Percentiles rank a stretch among this genome's conserved stretches.
These are phyloP conservation scores for Cladophialophora exuberans DNA, from an alignment of 2,329 filamentous ascomycete genomes.

Conservation along the genomic window DNA sequence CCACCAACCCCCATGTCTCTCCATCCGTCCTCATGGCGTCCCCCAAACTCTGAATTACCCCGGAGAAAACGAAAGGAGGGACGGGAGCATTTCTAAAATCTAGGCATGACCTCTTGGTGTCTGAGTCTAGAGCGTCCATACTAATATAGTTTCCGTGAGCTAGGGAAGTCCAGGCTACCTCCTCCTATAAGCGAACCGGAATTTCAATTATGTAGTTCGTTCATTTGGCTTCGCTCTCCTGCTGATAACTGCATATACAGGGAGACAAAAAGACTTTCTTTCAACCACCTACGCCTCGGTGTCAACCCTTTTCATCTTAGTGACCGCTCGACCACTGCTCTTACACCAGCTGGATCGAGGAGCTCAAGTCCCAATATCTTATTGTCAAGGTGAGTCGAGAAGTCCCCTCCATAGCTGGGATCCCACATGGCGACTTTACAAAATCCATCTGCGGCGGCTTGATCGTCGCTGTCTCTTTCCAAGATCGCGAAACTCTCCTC, in stretches of 20 bases:
- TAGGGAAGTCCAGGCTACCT: not conserved
- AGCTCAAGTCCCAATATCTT: slow-evolving; percentile 43
- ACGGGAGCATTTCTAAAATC: not conserved
- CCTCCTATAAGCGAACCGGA: not conserved
- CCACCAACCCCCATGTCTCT: too few species aligned
- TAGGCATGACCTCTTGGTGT: not conserved
- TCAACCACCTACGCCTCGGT: too few species aligned
- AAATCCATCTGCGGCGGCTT: too few species aligned
- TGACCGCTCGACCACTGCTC: not conserved
- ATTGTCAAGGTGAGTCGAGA: slow-evolving; percentile 40
- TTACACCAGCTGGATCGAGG: slow-evolving; percentile 34
- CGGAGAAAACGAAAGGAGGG: too few species aligned
- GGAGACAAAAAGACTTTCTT: too few species aligned
- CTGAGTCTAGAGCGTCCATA: not conserved
- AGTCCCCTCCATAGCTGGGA: too few species aligned
- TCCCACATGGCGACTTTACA: too few species aligned
- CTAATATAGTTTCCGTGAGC: not conserved
- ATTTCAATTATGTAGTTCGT: not conserved
- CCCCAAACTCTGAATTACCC: too few species aligned
- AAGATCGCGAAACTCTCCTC: too few species aligned
- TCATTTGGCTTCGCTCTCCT: not conserved
- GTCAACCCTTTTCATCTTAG: not conserved
- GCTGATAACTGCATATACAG: too few species aligned
- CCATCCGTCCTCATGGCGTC: too few species aligned
- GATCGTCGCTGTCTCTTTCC: too few species aligned